These are phyloP conservation scores for Tagetes patula DNA, from an alignment of 129 eudicot species.

Conservation along the genomic window DNA sequence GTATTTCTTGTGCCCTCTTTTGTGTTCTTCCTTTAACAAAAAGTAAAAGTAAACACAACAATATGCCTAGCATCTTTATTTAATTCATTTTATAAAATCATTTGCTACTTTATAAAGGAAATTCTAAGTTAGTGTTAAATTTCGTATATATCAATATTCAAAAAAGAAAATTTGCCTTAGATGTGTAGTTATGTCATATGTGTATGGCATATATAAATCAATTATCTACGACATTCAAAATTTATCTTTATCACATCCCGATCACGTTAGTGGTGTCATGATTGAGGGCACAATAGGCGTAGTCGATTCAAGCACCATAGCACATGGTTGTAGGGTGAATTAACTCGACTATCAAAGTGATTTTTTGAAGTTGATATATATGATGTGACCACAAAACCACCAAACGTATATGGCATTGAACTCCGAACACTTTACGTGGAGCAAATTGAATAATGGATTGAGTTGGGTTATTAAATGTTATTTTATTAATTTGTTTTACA, in stretches of 20 bases:
- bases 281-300: no score
- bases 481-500: neutral
- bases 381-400: neutral
- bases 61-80: neutral
- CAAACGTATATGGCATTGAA: neutral
- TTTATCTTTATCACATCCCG: no score
- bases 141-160: neutral
- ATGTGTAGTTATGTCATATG: neutral
- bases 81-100: neutral
- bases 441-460: neutral
- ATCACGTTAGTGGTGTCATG: no score
- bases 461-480: neutral
- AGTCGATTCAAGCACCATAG: no score
- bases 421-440: neutral
- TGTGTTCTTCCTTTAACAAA: conserved; percentile 28
- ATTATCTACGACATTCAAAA: neutral
- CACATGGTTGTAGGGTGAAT: neutral
- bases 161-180: neutral
- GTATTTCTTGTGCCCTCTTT: conserved; percentile 39
- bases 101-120: neutral
- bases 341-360: no score
- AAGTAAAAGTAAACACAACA: conserved; percentile 28
- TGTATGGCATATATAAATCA: neutral
- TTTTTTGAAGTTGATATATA: neutral
- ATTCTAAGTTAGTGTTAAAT: neutral